phyloP scores from a whole-genome alignment of 306 rosid species.

The Canavalia gladiata region DNA sequence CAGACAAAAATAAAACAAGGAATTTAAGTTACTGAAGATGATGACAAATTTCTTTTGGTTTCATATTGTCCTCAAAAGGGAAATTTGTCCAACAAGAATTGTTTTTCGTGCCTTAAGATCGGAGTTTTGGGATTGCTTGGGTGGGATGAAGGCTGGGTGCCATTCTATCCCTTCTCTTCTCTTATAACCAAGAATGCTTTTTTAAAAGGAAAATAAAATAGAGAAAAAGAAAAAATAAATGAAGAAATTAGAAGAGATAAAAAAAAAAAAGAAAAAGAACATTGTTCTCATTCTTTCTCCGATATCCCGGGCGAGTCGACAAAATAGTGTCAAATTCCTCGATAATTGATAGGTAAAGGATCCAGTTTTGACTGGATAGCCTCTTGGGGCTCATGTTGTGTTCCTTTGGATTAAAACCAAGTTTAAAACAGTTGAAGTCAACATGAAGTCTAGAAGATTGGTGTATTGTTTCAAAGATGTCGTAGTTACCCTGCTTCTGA shows the following conservation, averaged over 20 bases:
- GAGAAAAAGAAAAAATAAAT: background rate
- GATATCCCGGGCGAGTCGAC: background rate
- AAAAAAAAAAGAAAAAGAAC: background rate
- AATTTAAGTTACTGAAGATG: background rate
- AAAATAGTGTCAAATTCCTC: slow-evolving; percentile 9
- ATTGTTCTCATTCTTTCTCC: slow-evolving; percentile 2
- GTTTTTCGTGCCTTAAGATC: background rate
- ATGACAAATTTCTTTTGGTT: background rate
- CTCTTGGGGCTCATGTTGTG: background rate
- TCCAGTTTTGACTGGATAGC: background rate
- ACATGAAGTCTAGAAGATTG: background rate
- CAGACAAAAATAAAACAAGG: background rate
- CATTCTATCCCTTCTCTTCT: background rate
- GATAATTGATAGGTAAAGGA: background rate
- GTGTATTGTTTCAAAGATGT: slow-evolving; percentile 20
- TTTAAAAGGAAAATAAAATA: no score
- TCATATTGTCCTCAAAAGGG: background rate
- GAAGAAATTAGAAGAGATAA: background rate
- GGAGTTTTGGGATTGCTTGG: background rate
- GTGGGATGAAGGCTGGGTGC: background rate
- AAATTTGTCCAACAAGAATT: background rate
- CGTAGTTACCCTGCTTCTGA: background rate
- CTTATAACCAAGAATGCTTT: background rate
- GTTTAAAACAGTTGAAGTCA: background rate
- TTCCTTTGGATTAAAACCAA: slow-evolving; percentile 21